A percentile compares a stretch with the other conserved stretches of the same genome.
Conservation (phyloP, 495 filamentous ascomycete genomes). For the Astrocystis sublimbata region DNA sequence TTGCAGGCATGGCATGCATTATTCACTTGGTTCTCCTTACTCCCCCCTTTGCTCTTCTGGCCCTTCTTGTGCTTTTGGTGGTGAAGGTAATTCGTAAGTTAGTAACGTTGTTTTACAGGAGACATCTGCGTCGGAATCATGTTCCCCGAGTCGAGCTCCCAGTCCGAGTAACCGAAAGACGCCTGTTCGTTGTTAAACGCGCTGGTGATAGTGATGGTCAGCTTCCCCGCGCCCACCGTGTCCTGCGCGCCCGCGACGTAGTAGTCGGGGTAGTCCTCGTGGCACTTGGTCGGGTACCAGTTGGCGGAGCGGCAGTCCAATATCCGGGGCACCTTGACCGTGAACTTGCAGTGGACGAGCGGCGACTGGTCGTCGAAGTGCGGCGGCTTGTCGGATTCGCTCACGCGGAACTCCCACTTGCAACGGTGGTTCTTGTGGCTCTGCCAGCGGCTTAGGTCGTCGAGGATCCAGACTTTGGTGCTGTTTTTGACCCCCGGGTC, state of each 20-base stretch:
- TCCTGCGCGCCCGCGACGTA: slow-evolving; percentile 31
- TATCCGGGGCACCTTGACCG: no score
- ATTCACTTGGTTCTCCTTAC: no score
- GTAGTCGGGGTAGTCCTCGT: neutral
- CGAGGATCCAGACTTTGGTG: neutral
- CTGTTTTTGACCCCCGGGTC: neutral
- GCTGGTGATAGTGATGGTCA: slow-evolving; percentile 29
- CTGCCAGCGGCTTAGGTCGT: neutral
- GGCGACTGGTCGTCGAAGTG: neutral
- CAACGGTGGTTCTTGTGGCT: neutral
- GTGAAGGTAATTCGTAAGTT: no score
- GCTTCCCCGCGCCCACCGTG: slow-evolving; percentile 21
- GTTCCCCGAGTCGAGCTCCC: slow-evolving; percentile 12
- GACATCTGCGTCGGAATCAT: slow-evolving; percentile 14
- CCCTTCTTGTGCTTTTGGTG: no score
- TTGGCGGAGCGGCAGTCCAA: neutral
- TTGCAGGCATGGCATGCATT: no score
- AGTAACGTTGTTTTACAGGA: no score
- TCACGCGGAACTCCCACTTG: neutral
- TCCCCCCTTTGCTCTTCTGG: no score
- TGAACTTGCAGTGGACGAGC: neutral
- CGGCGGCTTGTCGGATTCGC: neutral
- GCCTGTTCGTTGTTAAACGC: neutral
- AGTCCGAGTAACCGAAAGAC: slow-evolving; percentile 32
- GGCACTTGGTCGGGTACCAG: neutral